phyloP scores from a whole-genome alignment of 2,329 filamentous ascomycete genomes.

The Aspergillus clavatus region DNA sequence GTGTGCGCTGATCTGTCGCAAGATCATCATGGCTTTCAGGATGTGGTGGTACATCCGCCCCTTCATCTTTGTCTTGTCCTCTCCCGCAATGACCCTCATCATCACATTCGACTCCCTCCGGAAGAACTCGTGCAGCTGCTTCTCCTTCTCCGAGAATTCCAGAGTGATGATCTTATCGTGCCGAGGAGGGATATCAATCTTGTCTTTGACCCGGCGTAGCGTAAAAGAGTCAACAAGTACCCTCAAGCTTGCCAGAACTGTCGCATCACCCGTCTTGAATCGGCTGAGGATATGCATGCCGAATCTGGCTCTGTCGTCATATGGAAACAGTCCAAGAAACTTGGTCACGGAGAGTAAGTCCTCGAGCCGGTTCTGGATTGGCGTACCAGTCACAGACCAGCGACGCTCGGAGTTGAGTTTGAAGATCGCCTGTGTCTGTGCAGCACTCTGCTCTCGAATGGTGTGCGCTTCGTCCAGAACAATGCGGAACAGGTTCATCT shows the following conservation, averaged over 20 bases:
- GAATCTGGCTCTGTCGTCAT: conserved; percentile 73
- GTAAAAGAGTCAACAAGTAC: conserved; percentile 93
- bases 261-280: conserved; percentile 80
- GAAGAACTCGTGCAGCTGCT: conserved; percentile 76
- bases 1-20: conserved; percentile 87
- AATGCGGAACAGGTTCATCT: conserved; percentile 87
- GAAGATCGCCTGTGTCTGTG: conserved; percentile 81
- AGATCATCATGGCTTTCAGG: conserved; percentile 79
- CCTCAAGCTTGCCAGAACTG: conserved; percentile 74
- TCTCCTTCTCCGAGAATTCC: conserved; percentile 70
- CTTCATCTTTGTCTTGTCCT: conserved; percentile 63
- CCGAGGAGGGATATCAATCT: conserved; percentile 73
- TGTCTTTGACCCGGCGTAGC: conserved; percentile 83
- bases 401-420: conserved; percentile 72
- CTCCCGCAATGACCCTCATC: conserved; percentile 67
- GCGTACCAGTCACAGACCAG: conserved; percentile 97
- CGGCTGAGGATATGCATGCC: conserved; percentile 73
- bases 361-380: conserved; percentile 87
- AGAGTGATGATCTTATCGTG: conserved; percentile 69
- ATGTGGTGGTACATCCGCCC: conserved; percentile 93
- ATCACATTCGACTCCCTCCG: conserved; percentile 73
- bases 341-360: conserved; percentile 82
- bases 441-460: conserved; percentile 78
- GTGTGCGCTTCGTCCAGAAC: conserved; percentile 93
- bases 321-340: conserved; percentile 79